Evolutionary conservation across 2,329 filamentous ascomycete species (phyloP).

Genomic region (Penicillium sp.): DNA sequence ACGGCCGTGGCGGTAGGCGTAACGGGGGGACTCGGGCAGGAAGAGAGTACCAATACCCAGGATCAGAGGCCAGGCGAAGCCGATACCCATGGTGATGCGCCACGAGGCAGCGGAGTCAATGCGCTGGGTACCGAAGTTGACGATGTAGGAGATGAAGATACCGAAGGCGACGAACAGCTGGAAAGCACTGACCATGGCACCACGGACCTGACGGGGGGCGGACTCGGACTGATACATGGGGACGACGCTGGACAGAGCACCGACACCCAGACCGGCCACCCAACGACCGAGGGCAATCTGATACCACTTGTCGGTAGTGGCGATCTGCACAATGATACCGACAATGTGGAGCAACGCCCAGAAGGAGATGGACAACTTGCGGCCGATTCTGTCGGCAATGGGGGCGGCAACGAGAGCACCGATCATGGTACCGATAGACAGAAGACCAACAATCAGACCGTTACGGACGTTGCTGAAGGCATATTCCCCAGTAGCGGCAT

Average conservation of each 20-base stretch:
- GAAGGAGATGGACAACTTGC: conserved; percentile 45
- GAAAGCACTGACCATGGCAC: conserved; percentile 50
- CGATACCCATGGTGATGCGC: conserved; percentile 56
- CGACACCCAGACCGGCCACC: conserved; percentile 49
- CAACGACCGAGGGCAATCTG: conserved; percentile 48
- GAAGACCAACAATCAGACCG: conserved; percentile 46
- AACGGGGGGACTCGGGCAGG: conserved; percentile 59
- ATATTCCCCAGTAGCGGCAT: conserved; percentile 32
- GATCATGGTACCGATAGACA: conserved; percentile 46
- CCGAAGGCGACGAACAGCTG: conserved; percentile 52
- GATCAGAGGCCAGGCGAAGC: conserved; percentile 57
- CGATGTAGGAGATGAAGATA: conserved; percentile 49
- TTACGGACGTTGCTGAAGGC: conserved; percentile 45
- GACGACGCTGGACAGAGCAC: conserved; percentile 47
- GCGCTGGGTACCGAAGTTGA: conserved; percentile 48
- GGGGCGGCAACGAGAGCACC: conserved; percentile 45
- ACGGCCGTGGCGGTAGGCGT: conserved; percentile 55
- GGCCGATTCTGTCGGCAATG: conserved; percentile 45
- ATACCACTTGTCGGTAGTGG: conserved; percentile 42
- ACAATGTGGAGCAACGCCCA: conserved; percentile 47
- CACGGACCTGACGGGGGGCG: conserved; percentile 47
- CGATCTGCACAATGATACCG: conserved; percentile 49
- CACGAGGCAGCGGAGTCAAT: conserved; percentile 46
- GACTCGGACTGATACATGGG: conserved; percentile 51
- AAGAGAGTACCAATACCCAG: conserved; percentile 56